Percentiles rank a stretch among this genome's conserved stretches.
These are phyloP conservation scores for Cryptococcus deneoformans DNA, from an alignment of 1,284 basidiomycete species.

Conservation along the genomic window DNA sequence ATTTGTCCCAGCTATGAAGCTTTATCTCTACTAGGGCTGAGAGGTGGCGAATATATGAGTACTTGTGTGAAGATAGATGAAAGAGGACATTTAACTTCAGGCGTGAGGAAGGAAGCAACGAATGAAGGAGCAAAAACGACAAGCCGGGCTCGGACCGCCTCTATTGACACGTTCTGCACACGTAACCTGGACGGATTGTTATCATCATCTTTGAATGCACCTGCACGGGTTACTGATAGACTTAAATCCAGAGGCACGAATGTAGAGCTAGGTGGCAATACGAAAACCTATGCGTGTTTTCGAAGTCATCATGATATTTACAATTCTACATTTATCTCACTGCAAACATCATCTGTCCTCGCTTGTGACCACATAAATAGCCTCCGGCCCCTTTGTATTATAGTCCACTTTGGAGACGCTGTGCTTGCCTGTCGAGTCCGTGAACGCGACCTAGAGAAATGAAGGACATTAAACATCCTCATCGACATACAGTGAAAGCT, in stretches of 20 bases:
- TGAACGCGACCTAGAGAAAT: slow-evolving; percentile 32
- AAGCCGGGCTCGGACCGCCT: too few species aligned
- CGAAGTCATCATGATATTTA: background rate
- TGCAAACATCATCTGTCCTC: slow-evolving; percentile 16
- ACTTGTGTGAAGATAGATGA: too few species aligned
- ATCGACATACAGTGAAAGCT: too few species aligned
- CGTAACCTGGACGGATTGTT: too few species aligned
- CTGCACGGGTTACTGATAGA: background rate
- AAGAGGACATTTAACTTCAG: too few species aligned
- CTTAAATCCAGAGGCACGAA: background rate
- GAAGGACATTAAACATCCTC: background rate
- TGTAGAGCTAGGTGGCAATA: background rate
- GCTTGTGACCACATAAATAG: slow-evolving; percentile 35
- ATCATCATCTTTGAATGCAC: too few species aligned
- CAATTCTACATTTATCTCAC: background rate
- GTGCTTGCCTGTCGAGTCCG: slow-evolving; percentile 40
- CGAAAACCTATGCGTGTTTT: background rate
- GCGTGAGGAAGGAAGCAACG: too few species aligned
- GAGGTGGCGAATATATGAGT: too few species aligned
- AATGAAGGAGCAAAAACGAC: too few species aligned
- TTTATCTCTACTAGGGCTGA: too few species aligned
- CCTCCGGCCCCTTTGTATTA: slow-evolving; percentile 45
- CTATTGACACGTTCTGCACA: too few species aligned
- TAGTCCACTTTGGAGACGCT: slow-evolving; percentile 49
- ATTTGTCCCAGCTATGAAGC: too few species aligned